Conservation (phyloP, 164 flowering plant genomes). For the Pachysandra terminalis region DNA sequence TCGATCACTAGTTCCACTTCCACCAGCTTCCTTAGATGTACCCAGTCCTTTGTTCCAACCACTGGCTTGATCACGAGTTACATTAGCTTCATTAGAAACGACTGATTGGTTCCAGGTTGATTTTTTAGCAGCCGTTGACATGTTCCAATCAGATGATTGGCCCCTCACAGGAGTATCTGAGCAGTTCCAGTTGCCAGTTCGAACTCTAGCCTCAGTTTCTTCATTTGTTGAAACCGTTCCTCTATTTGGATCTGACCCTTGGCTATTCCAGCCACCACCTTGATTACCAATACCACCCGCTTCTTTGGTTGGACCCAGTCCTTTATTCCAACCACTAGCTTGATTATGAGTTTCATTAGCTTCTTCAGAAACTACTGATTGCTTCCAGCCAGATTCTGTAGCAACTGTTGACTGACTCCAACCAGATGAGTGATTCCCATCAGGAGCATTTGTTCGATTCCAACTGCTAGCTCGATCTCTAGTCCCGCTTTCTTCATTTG, state of each 20-base stretch:
- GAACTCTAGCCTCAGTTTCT: background rate
- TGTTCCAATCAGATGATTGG: background rate
- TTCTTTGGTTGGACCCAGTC: slow-evolving; percentile 9
- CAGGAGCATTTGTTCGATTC: background rate
- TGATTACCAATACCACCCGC: background rate
- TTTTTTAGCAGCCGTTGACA: background rate
- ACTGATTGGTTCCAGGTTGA: background rate
- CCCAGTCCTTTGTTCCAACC: slow-evolving; percentile 19
- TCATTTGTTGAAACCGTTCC: background rate
- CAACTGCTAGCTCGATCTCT: background rate
- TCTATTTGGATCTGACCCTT: slow-evolving; percentile 9
- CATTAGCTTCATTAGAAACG: slow-evolving; percentile 11
- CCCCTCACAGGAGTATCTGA: background rate
- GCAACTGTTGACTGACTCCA: background rate
- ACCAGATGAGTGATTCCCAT: background rate
- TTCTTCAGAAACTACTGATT: background rate
- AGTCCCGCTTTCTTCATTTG: background rate
- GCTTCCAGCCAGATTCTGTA: background rate
- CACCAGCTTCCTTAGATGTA: slow-evolving; percentile 9
- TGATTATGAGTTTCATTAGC: background rate
- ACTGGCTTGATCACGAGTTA: slow-evolving; percentile 2
- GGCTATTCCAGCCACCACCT: slow-evolving; percentile 12
- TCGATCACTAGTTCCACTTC: slow-evolving; percentile 1
- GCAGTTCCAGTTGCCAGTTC: background rate
- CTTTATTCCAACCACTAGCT: slow-evolving; percentile 4